Evolutionary conservation across 768 basidiomycete species (phyloP), one percentile per base, ranked within the genome.

Genomic region (Lentinula aciculospora): DNA sequence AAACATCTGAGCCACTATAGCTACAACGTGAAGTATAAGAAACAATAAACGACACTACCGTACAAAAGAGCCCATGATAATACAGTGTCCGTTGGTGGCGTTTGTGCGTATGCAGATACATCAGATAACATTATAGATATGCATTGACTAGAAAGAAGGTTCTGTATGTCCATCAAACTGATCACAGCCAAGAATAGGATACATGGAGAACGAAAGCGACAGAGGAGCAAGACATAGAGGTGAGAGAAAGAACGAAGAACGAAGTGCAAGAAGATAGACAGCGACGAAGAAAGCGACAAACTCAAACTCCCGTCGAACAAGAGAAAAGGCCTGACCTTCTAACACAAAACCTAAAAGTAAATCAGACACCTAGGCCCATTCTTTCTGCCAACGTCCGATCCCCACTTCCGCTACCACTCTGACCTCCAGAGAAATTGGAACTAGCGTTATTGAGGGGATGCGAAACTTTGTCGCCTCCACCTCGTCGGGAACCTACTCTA

Each of bases 341-440:
- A 37, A 54, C 61, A 75, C 53, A 62, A 61, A 60, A 46, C n/a
- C 23, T 49, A 49, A 61, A 49, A 59, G 53, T 29, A 57, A 29
- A 57, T 54, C 59, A 53, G 45, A 46, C 64, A 80, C 72, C 89
- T 42, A 90, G 78, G 70, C 90, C 90, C 85, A 92, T 81, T 66
- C 90, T 76, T 72, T 92, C 88, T 70, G 85, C 87, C 76, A 92
- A 84, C 77, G 90, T 89, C 81, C 89, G 89, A 76, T 88, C 86
- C 45, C 75, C 75, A 61, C 74, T 69, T 50, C 72, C 65, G 7
- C 66, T 67, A 2, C 68, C 65, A 34, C 55, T 51, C 15, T 42
- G 44, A 48, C 63, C 66, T 68, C 54, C 71, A 58, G 60, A 60
- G 3, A 44, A 21, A 27, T 39, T 23, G 19, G 54, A 17, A 15